phyloP scores from a whole-genome alignment of 163 green algal genomes.

The Chlamydomonas reinhardtii region DNA sequence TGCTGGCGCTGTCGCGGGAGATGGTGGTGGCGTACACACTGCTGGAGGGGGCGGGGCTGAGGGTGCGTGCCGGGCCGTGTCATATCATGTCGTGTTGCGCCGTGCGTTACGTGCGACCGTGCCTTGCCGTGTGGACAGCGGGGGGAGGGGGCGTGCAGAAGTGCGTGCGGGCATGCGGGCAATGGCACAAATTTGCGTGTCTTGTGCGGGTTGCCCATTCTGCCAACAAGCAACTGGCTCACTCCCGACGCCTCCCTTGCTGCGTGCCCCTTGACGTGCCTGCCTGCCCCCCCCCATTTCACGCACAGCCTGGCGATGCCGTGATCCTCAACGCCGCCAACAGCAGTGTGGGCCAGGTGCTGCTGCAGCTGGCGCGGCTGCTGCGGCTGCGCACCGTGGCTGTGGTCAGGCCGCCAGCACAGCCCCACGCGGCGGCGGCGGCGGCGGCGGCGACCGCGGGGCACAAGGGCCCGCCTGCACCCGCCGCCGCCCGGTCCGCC shows the following conservation, averaged over 20 bases:
- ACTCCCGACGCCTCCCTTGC: too few relatives aligned
- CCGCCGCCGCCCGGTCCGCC: not conserved
- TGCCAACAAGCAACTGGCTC: too few relatives aligned
- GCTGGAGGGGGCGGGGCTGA: constrained; percentile 83
- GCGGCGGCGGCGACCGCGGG: too few relatives aligned
- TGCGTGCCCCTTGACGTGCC: not conserved
- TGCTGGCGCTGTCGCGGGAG: constrained; percentile 69
- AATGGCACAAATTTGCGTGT: too few relatives aligned
- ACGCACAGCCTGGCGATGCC: constrained; percentile 80
- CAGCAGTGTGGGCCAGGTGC: constrained; percentile 77
- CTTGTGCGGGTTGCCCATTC: too few relatives aligned
- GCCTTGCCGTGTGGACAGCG: too few relatives aligned
- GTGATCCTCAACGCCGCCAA: constrained; percentile 91
- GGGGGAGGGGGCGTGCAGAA: too few relatives aligned
- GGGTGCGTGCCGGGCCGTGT: too few relatives aligned
- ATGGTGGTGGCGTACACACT: constrained; percentile 79
- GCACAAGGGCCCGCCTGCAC: too few relatives aligned
- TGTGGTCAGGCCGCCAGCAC: constrained; percentile 41
- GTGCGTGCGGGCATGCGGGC: too few relatives aligned
- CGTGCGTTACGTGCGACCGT: too few relatives aligned
- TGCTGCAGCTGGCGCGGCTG: constrained; percentile 84
- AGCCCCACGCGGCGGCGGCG: not conserved
- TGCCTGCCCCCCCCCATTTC: not conserved
- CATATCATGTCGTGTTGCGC: too few relatives aligned
- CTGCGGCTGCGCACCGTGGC: constrained; percentile 80